Conservation (phyloP, 2,329 filamentous ascomycete genomes). For the Aschersonia sp. region DNA sequence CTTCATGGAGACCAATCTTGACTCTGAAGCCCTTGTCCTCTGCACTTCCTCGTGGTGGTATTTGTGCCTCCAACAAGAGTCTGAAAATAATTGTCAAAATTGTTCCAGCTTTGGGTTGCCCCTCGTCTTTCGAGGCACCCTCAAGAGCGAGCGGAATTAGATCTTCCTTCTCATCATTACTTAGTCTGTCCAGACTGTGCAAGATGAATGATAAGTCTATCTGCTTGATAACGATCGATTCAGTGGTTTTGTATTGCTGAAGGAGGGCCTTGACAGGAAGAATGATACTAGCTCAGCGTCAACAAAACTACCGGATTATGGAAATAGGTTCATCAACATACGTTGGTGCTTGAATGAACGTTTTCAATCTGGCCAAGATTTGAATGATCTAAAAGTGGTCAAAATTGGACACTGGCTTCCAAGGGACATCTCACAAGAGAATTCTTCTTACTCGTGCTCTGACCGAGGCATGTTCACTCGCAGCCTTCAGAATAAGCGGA, state of each 20-base stretch:
- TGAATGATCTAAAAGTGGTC: slow-evolving; percentile 28
- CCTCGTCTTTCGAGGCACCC: slow-evolving; percentile 17
- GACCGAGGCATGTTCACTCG: slow-evolving; percentile 65
- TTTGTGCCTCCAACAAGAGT: slow-evolving; percentile 52
- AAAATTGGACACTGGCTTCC: not conserved
- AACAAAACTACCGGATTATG: slow-evolving; percentile 2
- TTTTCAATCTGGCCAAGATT: slow-evolving; percentile 35
- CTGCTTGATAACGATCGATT: slow-evolving; percentile 64
- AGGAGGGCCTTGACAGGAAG: slow-evolving; percentile 74
- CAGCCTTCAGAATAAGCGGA: slow-evolving; percentile 73
- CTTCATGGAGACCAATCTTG: slow-evolving; percentile 49
- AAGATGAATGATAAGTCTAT: slow-evolving; percentile 84
- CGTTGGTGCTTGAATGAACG: slow-evolving; percentile 37
- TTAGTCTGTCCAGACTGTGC: slow-evolving; percentile 49
- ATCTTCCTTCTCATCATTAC: slow-evolving; percentile 47
- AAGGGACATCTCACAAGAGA: not conserved
- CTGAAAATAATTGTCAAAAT: slow-evolving; percentile 76
- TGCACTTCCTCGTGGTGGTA: slow-evolving; percentile 64
- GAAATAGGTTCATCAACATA: slow-evolving; percentile 13
- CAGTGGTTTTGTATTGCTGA: slow-evolving; percentile 72
- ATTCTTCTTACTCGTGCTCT: slow-evolving; percentile 50
- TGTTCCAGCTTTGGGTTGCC: slow-evolving; percentile 26
- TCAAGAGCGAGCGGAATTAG: slow-evolving; percentile 44
- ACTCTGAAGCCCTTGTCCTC: slow-evolving; percentile 59
- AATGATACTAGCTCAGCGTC: slow-evolving; percentile 37